Conservation (phyloP, 805 yeast species). For the Candida nitratophila region DNA sequence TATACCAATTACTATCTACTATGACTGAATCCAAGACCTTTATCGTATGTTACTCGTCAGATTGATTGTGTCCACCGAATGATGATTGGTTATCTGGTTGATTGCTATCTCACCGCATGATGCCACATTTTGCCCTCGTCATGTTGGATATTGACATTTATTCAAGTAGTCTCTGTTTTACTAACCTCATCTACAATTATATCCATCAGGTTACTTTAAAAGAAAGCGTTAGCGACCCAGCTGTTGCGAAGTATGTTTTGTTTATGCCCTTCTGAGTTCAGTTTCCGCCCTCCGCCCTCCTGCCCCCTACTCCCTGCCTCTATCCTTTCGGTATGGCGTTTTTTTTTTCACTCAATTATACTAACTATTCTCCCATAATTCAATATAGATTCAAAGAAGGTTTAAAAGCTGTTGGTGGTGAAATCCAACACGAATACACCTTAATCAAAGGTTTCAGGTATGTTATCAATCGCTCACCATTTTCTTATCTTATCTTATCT, state of each 20-base stretch:
- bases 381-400: conserved; percentile 41
- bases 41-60: neutral
- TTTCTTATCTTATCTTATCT: neutral
- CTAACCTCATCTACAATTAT: too few relatives aligned
- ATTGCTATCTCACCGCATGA: too few relatives aligned
- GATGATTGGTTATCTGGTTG: too few relatives aligned
- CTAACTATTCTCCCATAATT: conserved; percentile 5
- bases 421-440: conserved; percentile 50
- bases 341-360: neutral
- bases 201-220: conserved; percentile 29
- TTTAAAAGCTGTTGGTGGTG: conserved; percentile 49
- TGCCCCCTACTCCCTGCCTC: neutral
- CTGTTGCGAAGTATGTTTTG: conserved; percentile 19
- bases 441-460: conserved; percentile 61
- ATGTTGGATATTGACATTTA: too few relatives aligned
- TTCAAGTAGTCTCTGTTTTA: too few relatives aligned
- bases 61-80: too few relatives aligned
- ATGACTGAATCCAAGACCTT: neutral
- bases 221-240: conserved; percentile 27
- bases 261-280: too few relatives aligned
- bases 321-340: neutral
- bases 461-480: conserved; percentile 3
- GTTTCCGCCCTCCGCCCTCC: neutral
- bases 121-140: too few relatives aligned
- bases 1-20: neutral